phyloP scores from a whole-genome alignment of 73 alveolate species.

The Paramecium primaurelia region DNA sequence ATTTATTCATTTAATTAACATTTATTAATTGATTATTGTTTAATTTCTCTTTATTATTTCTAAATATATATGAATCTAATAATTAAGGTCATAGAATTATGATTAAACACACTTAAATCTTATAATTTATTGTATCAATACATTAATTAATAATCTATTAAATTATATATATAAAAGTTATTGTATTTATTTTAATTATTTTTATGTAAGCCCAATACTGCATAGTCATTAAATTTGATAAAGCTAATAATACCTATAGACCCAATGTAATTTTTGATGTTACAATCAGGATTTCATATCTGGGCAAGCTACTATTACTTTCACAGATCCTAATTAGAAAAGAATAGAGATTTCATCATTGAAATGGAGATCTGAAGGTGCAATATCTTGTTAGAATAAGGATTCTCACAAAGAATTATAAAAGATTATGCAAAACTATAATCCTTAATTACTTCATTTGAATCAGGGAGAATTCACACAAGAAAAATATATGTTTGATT shows the following conservation, averaged over 20 bases:
- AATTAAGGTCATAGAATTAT: no score
- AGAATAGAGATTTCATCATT: not conserved
- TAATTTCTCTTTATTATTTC: no score
- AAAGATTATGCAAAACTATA: not conserved
- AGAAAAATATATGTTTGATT: not conserved
- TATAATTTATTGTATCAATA: no score
- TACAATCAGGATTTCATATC: not conserved
- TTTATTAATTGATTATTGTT: no score
- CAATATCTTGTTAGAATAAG: not conserved
- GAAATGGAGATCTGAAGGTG: constrained; percentile 29
- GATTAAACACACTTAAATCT: no score
- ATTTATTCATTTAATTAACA: no score
- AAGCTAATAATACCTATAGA: not conserved
- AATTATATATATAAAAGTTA: not conserved
- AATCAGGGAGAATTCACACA: not conserved
- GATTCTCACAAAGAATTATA: not conserved
- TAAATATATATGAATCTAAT: no score
- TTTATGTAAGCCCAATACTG: not conserved
- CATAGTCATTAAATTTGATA: not conserved
- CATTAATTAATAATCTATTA: not conserved
- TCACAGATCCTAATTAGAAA: not conserved
- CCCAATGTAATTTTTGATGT: not conserved
- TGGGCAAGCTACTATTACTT: not conserved
- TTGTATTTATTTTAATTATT: not conserved
- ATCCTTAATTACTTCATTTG: not conserved